A percentile compares a stretch with the other conserved stretches of the same genome.
Conservation (phyloP, 1,284 basidiomycete genomes). For the Malassezia pachydermatis region DNA sequence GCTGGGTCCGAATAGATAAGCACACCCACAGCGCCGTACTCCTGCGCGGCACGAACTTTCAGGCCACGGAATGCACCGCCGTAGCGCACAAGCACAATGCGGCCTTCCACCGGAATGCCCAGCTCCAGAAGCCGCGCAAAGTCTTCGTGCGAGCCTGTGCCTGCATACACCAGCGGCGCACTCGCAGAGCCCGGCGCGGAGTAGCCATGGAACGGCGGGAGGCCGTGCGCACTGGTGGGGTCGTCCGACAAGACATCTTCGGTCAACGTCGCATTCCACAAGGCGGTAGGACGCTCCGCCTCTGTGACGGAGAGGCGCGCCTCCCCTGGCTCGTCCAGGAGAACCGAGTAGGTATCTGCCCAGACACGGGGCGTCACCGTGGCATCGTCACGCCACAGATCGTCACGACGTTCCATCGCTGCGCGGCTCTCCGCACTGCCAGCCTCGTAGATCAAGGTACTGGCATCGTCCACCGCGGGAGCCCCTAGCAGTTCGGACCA, state of each 20-base stretch:
- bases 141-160: slow-evolving; percentile 69
- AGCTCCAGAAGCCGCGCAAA: slow-evolving; percentile 52
- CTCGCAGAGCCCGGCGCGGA: slow-evolving; percentile 44
- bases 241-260: slow-evolving; percentile 50
- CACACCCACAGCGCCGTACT: slow-evolving; percentile 58
- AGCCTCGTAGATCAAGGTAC: slow-evolving; percentile 35
- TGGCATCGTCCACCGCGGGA: slow-evolving; percentile 21
- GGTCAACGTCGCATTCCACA: slow-evolving; percentile 56
- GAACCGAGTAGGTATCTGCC: slow-evolving; percentile 44
- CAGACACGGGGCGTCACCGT: slow-evolving; percentile 27
- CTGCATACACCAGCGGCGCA: slow-evolving; percentile 68
- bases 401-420: slow-evolving; percentile 18
- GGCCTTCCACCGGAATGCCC: slow-evolving; percentile 66
- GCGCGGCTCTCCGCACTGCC: slow-evolving; percentile 28
- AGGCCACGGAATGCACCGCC: slow-evolving; percentile 72
- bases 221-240: slow-evolving; percentile 49
- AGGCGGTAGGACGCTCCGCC: slow-evolving; percentile 41
- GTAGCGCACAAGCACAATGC: slow-evolving; percentile 75
- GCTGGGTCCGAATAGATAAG: slow-evolving; percentile 77
- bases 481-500: slow-evolving; percentile 37
- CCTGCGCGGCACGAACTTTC: slow-evolving; percentile 68
- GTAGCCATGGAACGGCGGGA: slow-evolving; percentile 51
- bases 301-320: slow-evolving; percentile 31
- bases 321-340: slow-evolving; percentile 40
- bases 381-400: no score